Evolutionary conservation across 1,284 basidiomycete genomes (phyloP), one percentile per base, ranked within the genome.

Genomic region (Ustilago sp.): DNA sequence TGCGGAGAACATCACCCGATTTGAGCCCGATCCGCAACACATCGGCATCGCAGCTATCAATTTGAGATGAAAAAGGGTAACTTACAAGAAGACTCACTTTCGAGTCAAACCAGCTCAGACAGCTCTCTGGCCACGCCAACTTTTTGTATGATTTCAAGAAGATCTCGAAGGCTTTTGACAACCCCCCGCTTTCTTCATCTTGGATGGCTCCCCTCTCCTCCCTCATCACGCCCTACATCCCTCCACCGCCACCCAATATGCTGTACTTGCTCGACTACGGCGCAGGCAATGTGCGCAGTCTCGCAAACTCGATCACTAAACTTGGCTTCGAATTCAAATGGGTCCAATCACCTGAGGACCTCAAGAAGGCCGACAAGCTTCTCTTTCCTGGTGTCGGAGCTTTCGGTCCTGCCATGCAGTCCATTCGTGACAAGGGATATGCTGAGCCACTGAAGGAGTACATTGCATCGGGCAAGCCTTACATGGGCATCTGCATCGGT

Each of bases 381-480:
- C 90, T 99, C 81, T 99, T 99, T 86, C 97, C 97, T 56, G 97
- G 97, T n/a, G 97, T 99, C 50, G 97, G 97, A 32, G 91, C 94
- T 8, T 99, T 98, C 86, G 92, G 92, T 62, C 91, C 92, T 48
- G 97, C 96, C 9, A 92, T 98, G 81, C 88, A 90, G 59, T 92
- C 93, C 64, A 91, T 99, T 54, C 87, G 89, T 48, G 86, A 89
- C 17, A 91, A 92, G 76, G 94, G 93, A 39, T 90, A 95, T 67
- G 89, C 92, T 38, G 90, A 93, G 78, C 94, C 94, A 39, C 89
- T 99, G 59, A 90, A 90, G 69, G 87, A 90, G 60, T 99, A 98
- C 87, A 92, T 99, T 80, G 88, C 88, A 23, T 94, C 93, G 13
- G 97, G 97, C 38, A 91, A 90, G 84, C 97, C 97, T 0, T 99